Conservation (phyloP, 768 basidiomycete species). For the Tulasnella sp. region DNA sequence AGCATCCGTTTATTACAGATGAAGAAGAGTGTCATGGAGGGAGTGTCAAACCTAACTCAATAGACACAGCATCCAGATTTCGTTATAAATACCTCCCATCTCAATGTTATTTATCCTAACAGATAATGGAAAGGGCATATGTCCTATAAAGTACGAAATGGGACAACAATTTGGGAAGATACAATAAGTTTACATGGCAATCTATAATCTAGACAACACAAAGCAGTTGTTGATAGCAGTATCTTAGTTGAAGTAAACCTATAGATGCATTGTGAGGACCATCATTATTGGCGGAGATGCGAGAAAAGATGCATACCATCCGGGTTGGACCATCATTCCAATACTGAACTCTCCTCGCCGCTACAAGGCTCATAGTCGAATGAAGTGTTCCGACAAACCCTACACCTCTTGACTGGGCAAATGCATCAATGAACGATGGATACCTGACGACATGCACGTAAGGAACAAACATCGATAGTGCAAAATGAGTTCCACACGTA, state of each 20-base stretch:
- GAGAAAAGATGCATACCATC: no score
- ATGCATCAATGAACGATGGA: conserved; percentile 56
- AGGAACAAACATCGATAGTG: no score
- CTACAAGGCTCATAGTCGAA: conserved; percentile 58
- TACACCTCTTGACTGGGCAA: conserved; percentile 48
- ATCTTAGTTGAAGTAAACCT: no score
- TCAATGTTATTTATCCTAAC: no score
- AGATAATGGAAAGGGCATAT: no score
- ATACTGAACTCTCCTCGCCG: conserved; percentile 47
- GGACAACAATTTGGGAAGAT: not conserved
- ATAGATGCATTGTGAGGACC: no score
- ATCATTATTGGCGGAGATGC: no score
- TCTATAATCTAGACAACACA: not conserved
- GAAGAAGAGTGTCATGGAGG: conserved; percentile 13
- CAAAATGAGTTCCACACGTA: no score
- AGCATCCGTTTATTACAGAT: conserved; percentile 5
- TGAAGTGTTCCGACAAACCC: conserved; percentile 61
- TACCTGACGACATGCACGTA: conserved; percentile 35
- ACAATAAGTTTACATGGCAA: not conserved
- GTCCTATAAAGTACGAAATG: no score
- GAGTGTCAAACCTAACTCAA: conserved; percentile 1
- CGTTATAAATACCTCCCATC: no score
- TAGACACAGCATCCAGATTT: no score
- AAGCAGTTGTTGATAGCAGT: no score
- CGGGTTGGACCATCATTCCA: conserved; percentile 47